Base-by-base conservation (phyloP, 495 filamentous ascomycete species). In the Chaetomium tenue region DNA sequence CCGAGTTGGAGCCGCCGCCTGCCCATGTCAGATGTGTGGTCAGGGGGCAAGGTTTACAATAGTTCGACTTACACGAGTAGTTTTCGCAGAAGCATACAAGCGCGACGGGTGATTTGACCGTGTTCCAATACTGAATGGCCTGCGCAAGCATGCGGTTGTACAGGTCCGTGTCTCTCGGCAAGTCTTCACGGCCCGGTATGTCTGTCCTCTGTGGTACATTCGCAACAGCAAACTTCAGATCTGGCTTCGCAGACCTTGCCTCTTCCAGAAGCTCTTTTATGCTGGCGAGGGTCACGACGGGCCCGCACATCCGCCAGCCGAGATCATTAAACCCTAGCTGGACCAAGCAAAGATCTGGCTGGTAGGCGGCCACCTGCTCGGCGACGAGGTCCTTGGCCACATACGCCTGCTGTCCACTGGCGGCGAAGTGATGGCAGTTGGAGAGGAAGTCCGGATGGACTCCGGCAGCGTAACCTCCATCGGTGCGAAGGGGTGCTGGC, bases 271-370 rank as follows among this genome's bases (percentile, higher is more conserved):
- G 57, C 0, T 12, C 20, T 37, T 46, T 42, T 60, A 77, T 74
- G 68, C 58, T 70, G 22, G 42, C 64, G 5, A 78, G 64, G 0
- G 62, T 63, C 1, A 63, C 58, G 2, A 44, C n/a, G 2, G 75
- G 66, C 7, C 67, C 66, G 46, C 66, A 67, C 42, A 64, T 55
- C 30, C 66, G 47, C 76, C 75, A 78, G 18, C 61, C 74, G 18
- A 78, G 58, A 53, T 78, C 76, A 63, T 78, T 78, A 60, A 77
- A 78, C 4, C 76, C 76, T 8, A 78, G 69, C 63, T 72, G 22
- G 42, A 77, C 68, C 8, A 78, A 65, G 11, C 71, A 67, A 22
- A 69, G 71, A 63, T 83, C 73, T 4, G 73, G 64, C 50, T 74
- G 72, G 62, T 79, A 76, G 46, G 63, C 68, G 28, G 75, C 75